Conservation (phyloP, 306 rosid species). For the Pterocarpus santalinus region DNA sequence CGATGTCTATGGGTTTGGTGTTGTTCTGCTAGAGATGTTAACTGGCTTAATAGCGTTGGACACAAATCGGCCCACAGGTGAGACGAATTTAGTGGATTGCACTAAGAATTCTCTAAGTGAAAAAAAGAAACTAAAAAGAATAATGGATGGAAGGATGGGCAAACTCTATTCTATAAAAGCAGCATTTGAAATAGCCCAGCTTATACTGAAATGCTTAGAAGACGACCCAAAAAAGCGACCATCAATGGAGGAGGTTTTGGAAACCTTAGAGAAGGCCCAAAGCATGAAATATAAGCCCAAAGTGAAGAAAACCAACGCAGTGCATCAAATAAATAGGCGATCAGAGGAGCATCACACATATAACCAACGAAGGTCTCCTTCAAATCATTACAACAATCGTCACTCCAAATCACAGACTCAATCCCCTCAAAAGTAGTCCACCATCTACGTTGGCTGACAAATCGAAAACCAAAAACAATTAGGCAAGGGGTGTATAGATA, state of each 20-base stretch:
- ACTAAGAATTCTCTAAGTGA: slow-evolving; percentile 44
- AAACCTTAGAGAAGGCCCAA: slow-evolving; percentile 47
- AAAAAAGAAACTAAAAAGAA: slow-evolving; percentile 57
- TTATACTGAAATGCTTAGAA: slow-evolving; percentile 66
- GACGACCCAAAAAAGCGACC: slow-evolving; percentile 70
- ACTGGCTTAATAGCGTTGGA: slow-evolving; percentile 73
- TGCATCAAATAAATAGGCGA: slow-evolving; percentile 19
- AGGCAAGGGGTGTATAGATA: not conserved
- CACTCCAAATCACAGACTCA: not conserved
- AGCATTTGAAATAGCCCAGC: slow-evolving; percentile 55
- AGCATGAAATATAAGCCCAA: slow-evolving; percentile 47
- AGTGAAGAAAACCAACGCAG: slow-evolving; percentile 14
- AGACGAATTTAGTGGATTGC: slow-evolving; percentile 61
- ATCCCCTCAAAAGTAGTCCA: not conserved
- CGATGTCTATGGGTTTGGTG: slow-evolving; percentile 92
- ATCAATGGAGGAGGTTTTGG: slow-evolving; percentile 69
- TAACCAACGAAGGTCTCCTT: slow-evolving; percentile 7
- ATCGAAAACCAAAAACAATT: not conserved
- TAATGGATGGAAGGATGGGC: slow-evolving; percentile 64
- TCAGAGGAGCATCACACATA: not conserved
- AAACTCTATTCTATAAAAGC: slow-evolving; percentile 52
- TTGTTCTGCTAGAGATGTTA: slow-evolving; percentile 78
- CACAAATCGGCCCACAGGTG: slow-evolving; percentile 44
- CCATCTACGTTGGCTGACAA: not conserved
- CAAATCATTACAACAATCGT: not conserved